Percentiles rank a stretch among this genome's conserved stretches.
Evolutionary conservation across 495 filamentous ascomycete species (phyloP).

Genomic region (Delitschia confertaspora): DNA sequence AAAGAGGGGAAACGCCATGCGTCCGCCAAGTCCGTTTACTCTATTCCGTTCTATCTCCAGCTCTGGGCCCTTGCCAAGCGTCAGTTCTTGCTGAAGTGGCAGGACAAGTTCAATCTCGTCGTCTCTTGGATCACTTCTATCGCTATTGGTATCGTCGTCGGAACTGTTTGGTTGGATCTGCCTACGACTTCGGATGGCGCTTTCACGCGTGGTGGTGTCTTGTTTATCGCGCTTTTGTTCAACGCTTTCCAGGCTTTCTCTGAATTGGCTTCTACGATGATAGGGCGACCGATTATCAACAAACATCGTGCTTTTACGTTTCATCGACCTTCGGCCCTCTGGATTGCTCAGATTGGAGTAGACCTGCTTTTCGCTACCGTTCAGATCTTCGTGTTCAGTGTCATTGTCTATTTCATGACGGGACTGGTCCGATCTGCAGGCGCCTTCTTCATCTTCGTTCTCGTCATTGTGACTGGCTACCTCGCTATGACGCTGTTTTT

Average conservation of each 20-base stretch:
- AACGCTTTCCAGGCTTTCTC: constrained; percentile 74
- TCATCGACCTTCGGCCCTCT: constrained; percentile 67
- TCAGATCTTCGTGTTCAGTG: constrained; percentile 59
- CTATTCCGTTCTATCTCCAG: constrained; percentile 67
- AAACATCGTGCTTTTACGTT: constrained; percentile 75
- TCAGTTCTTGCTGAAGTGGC: constrained; percentile 76
- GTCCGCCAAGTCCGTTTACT: constrained; percentile 66
- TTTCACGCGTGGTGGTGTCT: constrained; percentile 66
- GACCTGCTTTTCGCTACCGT: constrained; percentile 61
- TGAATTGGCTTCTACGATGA: constrained; percentile 62
- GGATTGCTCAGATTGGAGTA: constrained; percentile 72
- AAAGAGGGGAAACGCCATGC: constrained; percentile 66
- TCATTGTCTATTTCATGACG: constrained; percentile 78
- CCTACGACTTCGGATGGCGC: constrained; percentile 58
- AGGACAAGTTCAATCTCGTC: constrained; percentile 66
- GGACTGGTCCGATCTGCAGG: constrained; percentile 56
- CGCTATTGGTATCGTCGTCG: constrained; percentile 65
- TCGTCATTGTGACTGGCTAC: constrained; percentile 62
- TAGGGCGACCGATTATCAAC: constrained; percentile 64
- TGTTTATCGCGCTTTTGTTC: constrained; percentile 69
- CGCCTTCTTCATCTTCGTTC: constrained; percentile 69
- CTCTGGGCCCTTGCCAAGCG: constrained; percentile 75
- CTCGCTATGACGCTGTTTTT: constrained; percentile 73
- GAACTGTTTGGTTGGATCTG: constrained; percentile 67
- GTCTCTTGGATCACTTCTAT: constrained; percentile 71